These are phyloP conservation scores for Rhodotorula toruloides DNA, from an alignment of 768 basidiomycete genomes.

Conservation along the genomic window DNA sequence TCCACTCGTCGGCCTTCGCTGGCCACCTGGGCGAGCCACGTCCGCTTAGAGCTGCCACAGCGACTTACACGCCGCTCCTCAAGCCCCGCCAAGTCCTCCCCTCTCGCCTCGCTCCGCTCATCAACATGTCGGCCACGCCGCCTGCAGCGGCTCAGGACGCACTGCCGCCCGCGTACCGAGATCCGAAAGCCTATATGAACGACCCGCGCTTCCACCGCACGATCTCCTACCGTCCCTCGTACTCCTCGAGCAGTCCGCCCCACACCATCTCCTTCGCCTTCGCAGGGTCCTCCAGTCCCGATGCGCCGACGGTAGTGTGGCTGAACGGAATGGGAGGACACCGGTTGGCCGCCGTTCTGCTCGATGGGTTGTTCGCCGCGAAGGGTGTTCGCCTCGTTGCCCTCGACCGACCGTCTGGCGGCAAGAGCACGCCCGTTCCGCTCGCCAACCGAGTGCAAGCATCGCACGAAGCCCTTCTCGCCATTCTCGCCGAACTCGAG, in stretches of 20 bases:
- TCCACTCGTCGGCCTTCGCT: too few species aligned
- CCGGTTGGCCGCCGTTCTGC: not conserved
- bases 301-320: slow-evolving; percentile 5
- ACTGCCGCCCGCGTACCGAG: not conserved
- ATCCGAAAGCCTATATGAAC: not conserved
- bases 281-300: not conserved
- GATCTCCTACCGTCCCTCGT: not conserved
- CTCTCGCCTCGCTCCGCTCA: too few species aligned
- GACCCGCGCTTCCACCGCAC: not conserved
- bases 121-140: too few species aligned
- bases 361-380: slow-evolving; percentile 5
- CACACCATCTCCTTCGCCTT: slow-evolving; percentile 17
- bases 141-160: too few species aligned
- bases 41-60: too few species aligned
- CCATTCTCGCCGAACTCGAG: not conserved
- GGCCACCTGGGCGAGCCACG: too few species aligned
- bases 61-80: too few species aligned
- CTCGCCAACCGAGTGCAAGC: not conserved
- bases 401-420: slow-evolving; percentile 18
- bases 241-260: not conserved
- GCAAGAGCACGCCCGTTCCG: not conserved
- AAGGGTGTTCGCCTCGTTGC: slow-evolving; percentile 11
- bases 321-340: slow-evolving; percentile 26
- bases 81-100: too few species aligned
- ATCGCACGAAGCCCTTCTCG: slow-evolving; percentile 7